Conservation (phyloP, 441 rosid genomes). For the Gossypium davidsonii region DNA sequence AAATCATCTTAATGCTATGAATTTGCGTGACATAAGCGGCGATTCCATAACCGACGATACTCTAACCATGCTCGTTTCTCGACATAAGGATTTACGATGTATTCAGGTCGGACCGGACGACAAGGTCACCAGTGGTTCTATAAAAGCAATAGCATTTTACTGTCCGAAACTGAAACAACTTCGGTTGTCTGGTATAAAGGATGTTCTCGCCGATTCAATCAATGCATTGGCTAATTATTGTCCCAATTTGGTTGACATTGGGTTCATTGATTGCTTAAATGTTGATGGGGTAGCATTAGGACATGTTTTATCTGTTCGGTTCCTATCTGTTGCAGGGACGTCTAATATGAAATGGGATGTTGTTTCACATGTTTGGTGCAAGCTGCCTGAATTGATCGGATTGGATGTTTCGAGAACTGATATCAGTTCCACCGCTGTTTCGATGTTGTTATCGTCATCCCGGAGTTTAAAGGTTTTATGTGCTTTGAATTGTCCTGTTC, state of each 20-base stretch:
- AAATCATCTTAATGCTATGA: constrained; percentile 63
- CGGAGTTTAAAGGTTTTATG: constrained; percentile 75
- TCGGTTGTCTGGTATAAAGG: constrained; percentile 77
- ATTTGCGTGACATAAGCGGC: constrained; percentile 65
- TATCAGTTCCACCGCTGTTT: constrained; percentile 55
- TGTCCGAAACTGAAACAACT: constrained; percentile 79
- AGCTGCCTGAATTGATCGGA: constrained; percentile 66
- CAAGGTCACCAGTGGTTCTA: constrained; percentile 86
- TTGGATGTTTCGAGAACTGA: constrained; percentile 97
- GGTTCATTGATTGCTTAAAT: constrained; percentile 73
- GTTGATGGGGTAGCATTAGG: constrained; percentile 75
- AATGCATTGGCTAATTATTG: constrained; percentile 78
- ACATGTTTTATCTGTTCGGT: constrained; percentile 52
- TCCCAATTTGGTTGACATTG: constrained; percentile 57
- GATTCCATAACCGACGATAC: constrained; percentile 89
- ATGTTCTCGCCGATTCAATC: constrained; percentile 76
- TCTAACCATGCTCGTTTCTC: constrained; percentile 74
- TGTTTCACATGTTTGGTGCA: constrained; percentile 64
- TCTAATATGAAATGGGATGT: constrained; percentile 77
- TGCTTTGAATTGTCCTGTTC: constrained; percentile 68
- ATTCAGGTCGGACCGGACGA: constrained; percentile 95
- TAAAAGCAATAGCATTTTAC: constrained; percentile 68
- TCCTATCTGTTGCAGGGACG: constrained; percentile 89
- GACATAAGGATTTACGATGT: constrained; percentile 78
- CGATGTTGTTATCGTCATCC: constrained; percentile 65